These are phyloP conservation scores for Acacia melanoxylon DNA, from an alignment of 306 rosid species.

Conservation along the genomic window DNA sequence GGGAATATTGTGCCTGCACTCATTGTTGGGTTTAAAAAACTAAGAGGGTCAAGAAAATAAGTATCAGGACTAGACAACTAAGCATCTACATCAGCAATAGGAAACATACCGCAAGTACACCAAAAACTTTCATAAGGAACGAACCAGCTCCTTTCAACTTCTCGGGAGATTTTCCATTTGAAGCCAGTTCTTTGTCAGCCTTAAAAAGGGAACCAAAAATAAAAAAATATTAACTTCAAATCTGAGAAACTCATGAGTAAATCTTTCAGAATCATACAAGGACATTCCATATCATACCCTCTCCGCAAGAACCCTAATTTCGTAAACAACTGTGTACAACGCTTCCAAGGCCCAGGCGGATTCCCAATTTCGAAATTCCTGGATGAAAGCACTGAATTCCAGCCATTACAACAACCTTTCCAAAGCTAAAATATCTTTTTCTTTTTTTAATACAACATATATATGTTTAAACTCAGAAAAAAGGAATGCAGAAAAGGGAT, in stretches of 20 bases:
- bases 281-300: constrained; percentile 44
- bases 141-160: constrained; percentile 97
- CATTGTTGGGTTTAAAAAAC: background rate
- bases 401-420: constrained; percentile 12
- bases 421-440: background rate
- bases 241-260: background rate
- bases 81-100: background rate
- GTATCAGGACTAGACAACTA: background rate
- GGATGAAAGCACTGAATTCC: constrained; percentile 79
- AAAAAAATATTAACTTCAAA: background rate
- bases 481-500: background rate
- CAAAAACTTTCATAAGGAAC: constrained; percentile 94
- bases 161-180: constrained; percentile 82
- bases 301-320: constrained; percentile 93
- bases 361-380: constrained; percentile 96
- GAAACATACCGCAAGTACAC: constrained; percentile 86
- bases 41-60: background rate
- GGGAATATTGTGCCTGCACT: background rate
- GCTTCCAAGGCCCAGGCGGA: constrained; percentile 96
- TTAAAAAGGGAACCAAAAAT: constrained; percentile 20
- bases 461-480: background rate
- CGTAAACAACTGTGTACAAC: constrained; percentile 70
- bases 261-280: background rate
- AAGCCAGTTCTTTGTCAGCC: constrained; percentile 84
- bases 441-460: background rate